Evolutionary conservation across 2,329 filamentous ascomycete species (phyloP).

Genomic region (Diaporthe sp.): DNA sequence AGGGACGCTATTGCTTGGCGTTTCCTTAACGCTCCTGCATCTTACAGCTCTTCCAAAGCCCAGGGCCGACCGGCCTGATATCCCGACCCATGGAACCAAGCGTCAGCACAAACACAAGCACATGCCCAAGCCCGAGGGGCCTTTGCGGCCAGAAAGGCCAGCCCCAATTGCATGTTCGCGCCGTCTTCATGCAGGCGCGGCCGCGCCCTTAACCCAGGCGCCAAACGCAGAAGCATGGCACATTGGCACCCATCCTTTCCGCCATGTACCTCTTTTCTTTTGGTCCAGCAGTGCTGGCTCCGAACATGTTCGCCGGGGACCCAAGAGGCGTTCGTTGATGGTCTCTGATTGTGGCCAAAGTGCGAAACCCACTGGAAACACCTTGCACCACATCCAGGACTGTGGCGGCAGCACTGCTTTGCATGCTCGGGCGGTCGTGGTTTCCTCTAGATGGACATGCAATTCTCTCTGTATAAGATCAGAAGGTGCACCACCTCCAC

Average conservation of each 20-base stretch:
- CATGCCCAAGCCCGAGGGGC: background rate
- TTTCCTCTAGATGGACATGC: background rate
- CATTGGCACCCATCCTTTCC: background rate
- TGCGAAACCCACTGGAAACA: slow-evolving; percentile 26
- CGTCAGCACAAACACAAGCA: background rate
- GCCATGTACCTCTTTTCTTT: background rate
- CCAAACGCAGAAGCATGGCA: background rate
- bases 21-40: slow-evolving; percentile 25
- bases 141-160: background rate
- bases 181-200: slow-evolving; percentile 13
- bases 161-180: slow-evolving; percentile 15
- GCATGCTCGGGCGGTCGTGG: background rate
- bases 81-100: background rate
- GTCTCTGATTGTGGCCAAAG: background rate
- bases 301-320: background rate
- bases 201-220: background rate
- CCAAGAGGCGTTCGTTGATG: background rate
- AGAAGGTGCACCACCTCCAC: background rate
- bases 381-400: background rate
- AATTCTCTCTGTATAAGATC: background rate
- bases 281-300: background rate
- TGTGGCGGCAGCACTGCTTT: slow-evolving; percentile 1
- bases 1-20: slow-evolving; percentile 10
- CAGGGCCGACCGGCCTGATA: slow-evolving; percentile 2
- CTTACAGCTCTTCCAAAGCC: background rate